Evolutionary conservation across 2,329 filamentous ascomycete genomes (phyloP).

Genomic region (Incumbomyces lentus): DNA sequence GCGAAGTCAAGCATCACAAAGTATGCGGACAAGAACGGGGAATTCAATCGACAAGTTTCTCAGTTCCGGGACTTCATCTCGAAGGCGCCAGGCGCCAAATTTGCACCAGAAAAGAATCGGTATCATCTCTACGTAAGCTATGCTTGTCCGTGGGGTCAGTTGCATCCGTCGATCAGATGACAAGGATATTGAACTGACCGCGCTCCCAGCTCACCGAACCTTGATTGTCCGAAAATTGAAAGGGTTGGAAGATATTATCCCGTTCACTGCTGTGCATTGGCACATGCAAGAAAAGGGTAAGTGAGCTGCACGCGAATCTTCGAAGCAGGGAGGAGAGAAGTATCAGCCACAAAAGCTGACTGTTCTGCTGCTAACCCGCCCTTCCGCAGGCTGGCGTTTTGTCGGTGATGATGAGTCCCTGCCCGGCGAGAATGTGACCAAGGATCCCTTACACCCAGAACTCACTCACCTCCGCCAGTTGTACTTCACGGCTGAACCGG

Average conservation of each 20-base stretch:
- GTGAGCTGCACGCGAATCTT: conserved; percentile 12
- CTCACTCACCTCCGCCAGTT: conserved; percentile 67
- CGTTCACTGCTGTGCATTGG: conserved; percentile 81
- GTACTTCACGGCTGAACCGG: conserved; percentile 63
- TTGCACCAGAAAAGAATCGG: conserved; percentile 73
- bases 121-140: conserved; percentile 96
- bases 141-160: conserved; percentile 74
- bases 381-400: conserved; percentile 66
- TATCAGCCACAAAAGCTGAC: not conserved
- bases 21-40: conserved; percentile 53
- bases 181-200: conserved; percentile 3
- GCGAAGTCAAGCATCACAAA: conserved; percentile 55
- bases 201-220: conserved; percentile 61
- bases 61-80: conserved; percentile 75
- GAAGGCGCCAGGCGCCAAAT: conserved; percentile 58
- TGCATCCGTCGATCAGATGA: not conserved
- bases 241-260: conserved; percentile 76
- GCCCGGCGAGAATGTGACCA: conserved; percentile 44
- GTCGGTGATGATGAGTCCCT: conserved; percentile 52
- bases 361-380: too few relatives aligned
- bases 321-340: not conserved
- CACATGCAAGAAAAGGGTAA: conserved; percentile 60
- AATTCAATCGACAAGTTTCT: conserved; percentile 83
- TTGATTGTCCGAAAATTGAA: conserved; percentile 85
- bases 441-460: conserved; percentile 50